Base-by-base conservation (phyloP, 306 rosid species). In the Castanea sativa region DNA sequence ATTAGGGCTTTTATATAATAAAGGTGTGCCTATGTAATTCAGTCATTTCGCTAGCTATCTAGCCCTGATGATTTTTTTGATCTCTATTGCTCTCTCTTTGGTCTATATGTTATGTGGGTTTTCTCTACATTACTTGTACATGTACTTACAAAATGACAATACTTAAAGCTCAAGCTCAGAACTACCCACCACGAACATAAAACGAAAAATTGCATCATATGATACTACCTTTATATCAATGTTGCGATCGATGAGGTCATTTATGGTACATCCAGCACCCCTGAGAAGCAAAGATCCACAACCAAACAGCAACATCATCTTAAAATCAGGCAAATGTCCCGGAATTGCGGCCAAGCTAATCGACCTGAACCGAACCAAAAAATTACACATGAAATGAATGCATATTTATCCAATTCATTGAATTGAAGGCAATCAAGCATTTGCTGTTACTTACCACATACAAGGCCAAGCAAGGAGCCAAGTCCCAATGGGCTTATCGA, bases 381-480 rank as follows among this genome's bases (percentile, higher is more conserved):
- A 25, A 49, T 41, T 41, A 2, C 45, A 41, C 45, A 2, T 8
- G 45, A 41, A 41, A 8, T 0, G 45, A 41, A 41, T 41, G 45
- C 12, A 41, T 41, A 41, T 8, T 8, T 41, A 41, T 8, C 45
- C 11, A 38, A 41, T 8, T 41, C 45, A 41, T 8, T 41, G 45
- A 41, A 41, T 8, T 41, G 45, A 41, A 25, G 25, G 16, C 68
- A 60, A 23, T 23, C 25, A 41, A 41, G 12, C 45, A 8, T 2
- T 5, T 0, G 9, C 2, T 23, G 23, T 41, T 41, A 41, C 45
- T 41, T 41, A 41, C 98, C 98, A 92, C 81, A 95, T 79, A 82
- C 94, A 95, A 57, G 98, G 99, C 99, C 96, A 95, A 67, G 93
- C 90, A 73, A 95, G 98, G 70, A 95, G 76, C 99, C 98, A 95